Conservation (phyloP, 1,139 yeast species). For the Pneumocystis sp. region DNA sequence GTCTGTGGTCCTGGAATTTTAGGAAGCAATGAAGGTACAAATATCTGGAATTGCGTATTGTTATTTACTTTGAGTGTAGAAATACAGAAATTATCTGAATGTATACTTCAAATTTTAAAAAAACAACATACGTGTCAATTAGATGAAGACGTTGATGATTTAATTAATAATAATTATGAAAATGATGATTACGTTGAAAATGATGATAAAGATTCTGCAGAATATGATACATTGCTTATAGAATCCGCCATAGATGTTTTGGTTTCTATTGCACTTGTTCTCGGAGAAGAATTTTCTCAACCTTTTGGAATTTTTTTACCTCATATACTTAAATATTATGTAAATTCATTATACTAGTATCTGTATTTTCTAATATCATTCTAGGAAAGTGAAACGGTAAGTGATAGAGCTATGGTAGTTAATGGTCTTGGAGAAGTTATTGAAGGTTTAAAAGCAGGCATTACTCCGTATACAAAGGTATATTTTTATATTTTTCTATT, state of each 20-base stretch:
- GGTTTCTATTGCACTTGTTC: constrained; percentile 55
- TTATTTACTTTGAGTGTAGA: constrained; percentile 12
- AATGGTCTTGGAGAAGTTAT: constrained; percentile 88
- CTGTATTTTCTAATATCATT: not conserved
- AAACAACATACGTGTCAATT: constrained; percentile 73
- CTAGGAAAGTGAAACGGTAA: constrained; percentile 40
- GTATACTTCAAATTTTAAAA: constrained; percentile 51
- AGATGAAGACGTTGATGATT: constrained; percentile 39
- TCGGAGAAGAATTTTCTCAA: constrained; percentile 57
- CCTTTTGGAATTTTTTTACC: constrained; percentile 57
- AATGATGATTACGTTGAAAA: constrained; percentile 38
- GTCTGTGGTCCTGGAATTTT: constrained; percentile 61
- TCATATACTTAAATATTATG: constrained; percentile 39
- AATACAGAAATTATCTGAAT: constrained; percentile 38
- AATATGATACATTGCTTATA: constrained; percentile 69
- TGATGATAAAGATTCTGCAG: constrained; percentile 37
- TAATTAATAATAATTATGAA: constrained; percentile 27
- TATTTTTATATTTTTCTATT: constrained; percentile 1
- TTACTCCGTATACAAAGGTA: constrained; percentile 46
- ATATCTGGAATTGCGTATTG: not conserved
- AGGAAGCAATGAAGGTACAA: constrained; percentile 26
- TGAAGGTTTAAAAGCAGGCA: constrained; percentile 47
- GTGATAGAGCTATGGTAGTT: constrained; percentile 67
- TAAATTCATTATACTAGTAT: constrained; percentile 21
- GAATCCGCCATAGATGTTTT: constrained; percentile 80